Evolutionary conservation across 345 rosid species (phyloP).

Genomic region (Cardamine chenopodiifolia): DNA sequence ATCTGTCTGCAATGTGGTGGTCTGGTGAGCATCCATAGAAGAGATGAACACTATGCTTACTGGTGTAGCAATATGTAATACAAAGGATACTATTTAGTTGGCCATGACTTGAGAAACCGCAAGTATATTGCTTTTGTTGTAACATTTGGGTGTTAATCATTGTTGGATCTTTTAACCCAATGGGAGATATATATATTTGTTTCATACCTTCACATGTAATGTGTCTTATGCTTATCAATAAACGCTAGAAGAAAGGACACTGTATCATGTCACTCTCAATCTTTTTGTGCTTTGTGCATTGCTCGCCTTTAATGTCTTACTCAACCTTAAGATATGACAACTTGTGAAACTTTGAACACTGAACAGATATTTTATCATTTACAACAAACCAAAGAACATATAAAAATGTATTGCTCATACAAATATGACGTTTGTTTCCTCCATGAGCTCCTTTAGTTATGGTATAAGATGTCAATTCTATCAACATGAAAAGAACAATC

Average conservation of each 20-base stretch:
- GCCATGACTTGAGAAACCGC: not conserved
- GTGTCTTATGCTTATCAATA: slow-evolving; percentile 11
- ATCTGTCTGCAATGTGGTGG: slow-evolving; percentile 92
- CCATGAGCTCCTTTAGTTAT: slow-evolving; percentile 30
- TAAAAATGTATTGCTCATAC: slow-evolving; percentile 37
- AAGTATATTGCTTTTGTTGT: not conserved
- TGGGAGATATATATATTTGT: slow-evolving; percentile 14
- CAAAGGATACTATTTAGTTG: not conserved
- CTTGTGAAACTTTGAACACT: slow-evolving; percentile 14
- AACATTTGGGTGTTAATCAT: slow-evolving; percentile 5
- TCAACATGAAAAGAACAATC: slow-evolving; percentile 44
- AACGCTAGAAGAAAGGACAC: not conserved
- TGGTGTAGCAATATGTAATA: slow-evolving; percentile 70
- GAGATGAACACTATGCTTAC: slow-evolving; percentile 85
- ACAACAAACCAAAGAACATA: slow-evolving; percentile 31
- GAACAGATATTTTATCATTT: slow-evolving; percentile 23
- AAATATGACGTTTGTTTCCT: slow-evolving; percentile 42
- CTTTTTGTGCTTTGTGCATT: not conserved
- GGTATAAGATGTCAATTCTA: slow-evolving; percentile 40
- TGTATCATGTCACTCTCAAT: not conserved
- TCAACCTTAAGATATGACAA: not conserved
- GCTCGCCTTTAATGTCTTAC: slow-evolving; percentile 2
- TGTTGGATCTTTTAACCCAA: not conserved
- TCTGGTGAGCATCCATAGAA: slow-evolving; percentile 80
- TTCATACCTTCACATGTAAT: not conserved